Conservation (phyloP, 495 filamentous ascomycete species). For the Hypoxylon lenormandii region DNA sequence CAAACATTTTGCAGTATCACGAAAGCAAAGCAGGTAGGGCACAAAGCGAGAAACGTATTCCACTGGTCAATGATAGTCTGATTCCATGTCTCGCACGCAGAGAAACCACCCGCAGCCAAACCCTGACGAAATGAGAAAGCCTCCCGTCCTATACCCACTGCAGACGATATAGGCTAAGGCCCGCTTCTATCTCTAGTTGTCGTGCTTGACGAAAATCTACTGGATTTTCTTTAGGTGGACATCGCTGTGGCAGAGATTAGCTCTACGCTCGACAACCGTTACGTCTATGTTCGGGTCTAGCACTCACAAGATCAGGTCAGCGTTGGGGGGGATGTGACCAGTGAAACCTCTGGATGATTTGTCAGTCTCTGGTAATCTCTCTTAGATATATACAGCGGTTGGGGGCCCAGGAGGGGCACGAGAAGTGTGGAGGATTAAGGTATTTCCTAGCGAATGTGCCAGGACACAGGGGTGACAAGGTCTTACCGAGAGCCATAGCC, state of each 20-base stretch:
- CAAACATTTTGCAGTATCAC: constrained; percentile 35
- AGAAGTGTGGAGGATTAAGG: constrained; percentile 7
- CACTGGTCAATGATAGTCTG: constrained; percentile 44
- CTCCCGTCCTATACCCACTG: constrained; percentile 32
- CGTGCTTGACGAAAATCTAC: constrained; percentile 39
- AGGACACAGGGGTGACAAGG: constrained; percentile 12
- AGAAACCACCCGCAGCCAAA: constrained; percentile 33
- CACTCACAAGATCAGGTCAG: constrained; percentile 69
- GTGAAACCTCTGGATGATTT: constrained; percentile 69
- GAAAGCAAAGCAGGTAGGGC: constrained; percentile 21
- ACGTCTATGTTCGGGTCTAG: constrained; percentile 7
- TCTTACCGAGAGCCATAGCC: constrained; percentile 80
- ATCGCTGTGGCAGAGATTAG: constrained; percentile 56
- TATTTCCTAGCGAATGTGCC: not conserved
- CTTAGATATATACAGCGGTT: constrained; percentile 14
- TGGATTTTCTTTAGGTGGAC: constrained; percentile 64
- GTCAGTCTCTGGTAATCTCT: constrained; percentile 40
- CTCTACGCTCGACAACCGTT: not conserved
- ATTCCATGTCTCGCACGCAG: constrained; percentile 38
- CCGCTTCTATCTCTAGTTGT: constrained; percentile 1
- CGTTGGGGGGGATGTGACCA: constrained; percentile 68
- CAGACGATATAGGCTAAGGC: constrained; percentile 14
- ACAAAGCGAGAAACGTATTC: constrained; percentile 32
- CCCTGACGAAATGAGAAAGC: constrained; percentile 32
- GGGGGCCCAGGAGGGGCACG: not conserved